Evolutionary conservation across 306 rosid species (phyloP), one percentile per base, ranked within the genome.

Genomic region (Hylodesmum podocarpum): DNA sequence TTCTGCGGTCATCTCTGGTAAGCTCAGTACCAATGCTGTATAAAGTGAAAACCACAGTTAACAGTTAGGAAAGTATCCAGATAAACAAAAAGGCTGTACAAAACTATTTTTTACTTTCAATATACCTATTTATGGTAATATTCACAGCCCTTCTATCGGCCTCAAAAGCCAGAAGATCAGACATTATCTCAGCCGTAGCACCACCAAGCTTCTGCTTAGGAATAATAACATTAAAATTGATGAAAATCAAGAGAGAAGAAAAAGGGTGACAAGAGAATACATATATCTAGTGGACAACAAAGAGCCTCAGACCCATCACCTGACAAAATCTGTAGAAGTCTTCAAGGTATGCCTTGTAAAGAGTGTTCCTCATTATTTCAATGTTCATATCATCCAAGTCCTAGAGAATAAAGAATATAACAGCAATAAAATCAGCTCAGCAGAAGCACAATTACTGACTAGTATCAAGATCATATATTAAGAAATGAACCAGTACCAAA

Each of bases 381-480:
- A 92, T 95, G 86, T 95, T 95, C 97, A 95, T 95, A 84, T 95
- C 99, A 88, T 95, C 99, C 93, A 92, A 87, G 84, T 92, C 99
- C 99, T 94, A 70, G 1, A 59, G 39, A 81, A 61, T 22, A 37
- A 27, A 78, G 27, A 53, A 80, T 11, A 61, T 18, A 33, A 29
- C 31, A 21, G 36, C 31, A 82, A 34, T 10, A 66, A 31, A 22
- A 81, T 47, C n/a, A 74, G 9, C 57, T 68, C 28, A 50, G 34
- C 36, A 76, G 31, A 78, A 70, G 34, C 59, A 33, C 39, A 64
- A 76, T 68, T 39, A 55, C 51, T 29, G 47, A 59, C 37, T 22
- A 68, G 46, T 39, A 75, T 63, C 63, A 63, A 34, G 33, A 55
- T 41, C 79, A 70, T 19, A 49, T 1, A n/a, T 59, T 49, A 55